Evolutionary conservation across 306 rosid genomes (phyloP).

Genomic region (Cucurbita ficifolia): DNA sequence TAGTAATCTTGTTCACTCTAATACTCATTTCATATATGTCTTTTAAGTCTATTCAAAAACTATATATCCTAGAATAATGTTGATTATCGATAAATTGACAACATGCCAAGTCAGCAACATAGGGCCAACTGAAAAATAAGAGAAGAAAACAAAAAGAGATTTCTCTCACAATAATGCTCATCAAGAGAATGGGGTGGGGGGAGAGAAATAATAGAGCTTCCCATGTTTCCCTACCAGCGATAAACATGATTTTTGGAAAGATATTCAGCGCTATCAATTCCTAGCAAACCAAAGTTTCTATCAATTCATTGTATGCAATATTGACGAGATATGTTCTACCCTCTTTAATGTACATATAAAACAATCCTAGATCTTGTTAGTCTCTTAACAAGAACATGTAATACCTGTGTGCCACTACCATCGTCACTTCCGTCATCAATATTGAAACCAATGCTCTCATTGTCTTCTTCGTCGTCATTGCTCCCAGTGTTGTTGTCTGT

Average conservation of each 20-base stretch:
- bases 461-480: slow-evolving; percentile 53
- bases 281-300: not conserved
- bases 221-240: too few relatives aligned
- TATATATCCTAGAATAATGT: not conserved
- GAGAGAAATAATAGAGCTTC: not conserved
- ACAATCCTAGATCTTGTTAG: not conserved
- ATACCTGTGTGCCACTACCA: slow-evolving; percentile 92
- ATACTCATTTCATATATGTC: not conserved
- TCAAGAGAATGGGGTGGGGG: not conserved
- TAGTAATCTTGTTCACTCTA: not conserved
- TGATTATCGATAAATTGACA: not conserved
- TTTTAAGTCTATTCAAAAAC: not conserved
- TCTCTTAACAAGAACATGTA: not conserved
- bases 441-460: slow-evolving; percentile 48
- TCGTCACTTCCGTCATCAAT: slow-evolving; percentile 58
- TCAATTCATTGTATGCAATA: not conserved
- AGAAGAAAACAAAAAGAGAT: not conserved
- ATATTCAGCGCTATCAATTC: too few relatives aligned
- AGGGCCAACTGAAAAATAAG: not conserved
- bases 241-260: too few relatives aligned
- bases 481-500: slow-evolving; percentile 51
- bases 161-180: not conserved
- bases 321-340: not conserved
- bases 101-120: not conserved
- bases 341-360: not conserved